Evolutionary conservation across 257 asterid genomes (phyloP).

Genomic region (Nicotiana paniculata): DNA sequence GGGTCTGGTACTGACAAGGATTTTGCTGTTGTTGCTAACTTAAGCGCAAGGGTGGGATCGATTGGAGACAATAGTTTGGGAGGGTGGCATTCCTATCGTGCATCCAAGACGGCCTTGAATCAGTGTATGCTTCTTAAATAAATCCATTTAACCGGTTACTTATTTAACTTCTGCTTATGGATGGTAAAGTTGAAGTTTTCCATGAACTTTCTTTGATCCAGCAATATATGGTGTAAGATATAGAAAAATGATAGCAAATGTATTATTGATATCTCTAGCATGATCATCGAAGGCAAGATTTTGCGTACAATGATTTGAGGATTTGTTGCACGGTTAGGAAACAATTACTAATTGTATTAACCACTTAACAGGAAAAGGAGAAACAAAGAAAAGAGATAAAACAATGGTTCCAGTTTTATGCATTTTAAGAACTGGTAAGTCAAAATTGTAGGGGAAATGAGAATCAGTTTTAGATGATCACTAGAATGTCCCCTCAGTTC

Average conservation of each 20-base stretch:
- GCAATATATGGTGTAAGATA: not conserved
- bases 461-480: not conserved
- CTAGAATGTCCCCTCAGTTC: not conserved
- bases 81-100: conserved; percentile 94
- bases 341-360: not conserved
- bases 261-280: not conserved
- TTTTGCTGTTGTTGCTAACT: conserved; percentile 60
- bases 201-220: not conserved
- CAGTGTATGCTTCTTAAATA: conserved; percentile 46
- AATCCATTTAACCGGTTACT: not conserved
- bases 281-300: not conserved
- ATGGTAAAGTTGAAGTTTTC: not conserved
- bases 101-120: conserved; percentile 84
- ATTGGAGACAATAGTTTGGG: conserved; percentile 81
- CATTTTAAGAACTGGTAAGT: not conserved
- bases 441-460: not conserved
- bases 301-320: not conserved
- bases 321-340: not conserved
- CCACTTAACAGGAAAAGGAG: not conserved
- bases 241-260: not conserved
- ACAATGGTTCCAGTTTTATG: not conserved
- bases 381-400: not conserved
- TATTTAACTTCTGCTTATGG: not conserved
- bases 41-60: conserved; percentile 95
- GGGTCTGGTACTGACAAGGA: conserved; percentile 58